Evolutionary conservation across 176 grass and related monocot species (phyloP), one percentile per base, ranked within the genome.

Genomic region (Zoysia japonica): DNA sequence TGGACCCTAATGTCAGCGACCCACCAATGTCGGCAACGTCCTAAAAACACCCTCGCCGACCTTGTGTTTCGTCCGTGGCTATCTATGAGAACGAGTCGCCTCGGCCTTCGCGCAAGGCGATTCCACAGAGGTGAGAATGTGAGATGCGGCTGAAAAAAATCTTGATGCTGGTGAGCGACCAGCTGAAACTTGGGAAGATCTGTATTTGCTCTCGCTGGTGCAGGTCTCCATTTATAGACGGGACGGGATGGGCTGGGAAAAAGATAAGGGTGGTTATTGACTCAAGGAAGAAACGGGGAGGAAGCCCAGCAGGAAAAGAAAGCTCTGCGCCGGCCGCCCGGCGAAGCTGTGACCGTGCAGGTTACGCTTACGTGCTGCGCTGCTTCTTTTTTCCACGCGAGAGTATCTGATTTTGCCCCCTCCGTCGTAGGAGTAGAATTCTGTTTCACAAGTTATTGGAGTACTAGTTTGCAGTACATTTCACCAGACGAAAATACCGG

Each of bases 291-390:
- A 74, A 88, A 88, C 40, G 2, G 5, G 51, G 55, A 57, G 19
- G 19, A 62, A 83, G 50, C 7, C 0, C 69, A 65, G 48, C 71
- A 89, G 78, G 77, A 9, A 85, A 89, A 89, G 82, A 85, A 85
- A 89, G 4, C 77, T 77, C 72, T 71, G 65, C 0, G 28, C 7
- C 59, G 19, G 28, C 20, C 3, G 11, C 8, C 56, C 4, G 28
- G 28, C 62, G 46, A 61, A 84, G 81, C 63, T 74, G 75, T 84
- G 53, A 50, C 50, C 43, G 47, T 39, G 65, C 55, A 39, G 61
- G 14, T 70, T 69, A 16, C 5, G 39, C 42, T 87, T 67, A 65
- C 87, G 66, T 89, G 87, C 2, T 51, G 28, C 28, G 28, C 28
- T 28, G 28, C 28, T 28, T 28, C 28, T 28, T 50, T 28, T 28